phyloP scores from a whole-genome alignment of 192 early-diverging fungal species.

The Coemansia sp. region DNA sequence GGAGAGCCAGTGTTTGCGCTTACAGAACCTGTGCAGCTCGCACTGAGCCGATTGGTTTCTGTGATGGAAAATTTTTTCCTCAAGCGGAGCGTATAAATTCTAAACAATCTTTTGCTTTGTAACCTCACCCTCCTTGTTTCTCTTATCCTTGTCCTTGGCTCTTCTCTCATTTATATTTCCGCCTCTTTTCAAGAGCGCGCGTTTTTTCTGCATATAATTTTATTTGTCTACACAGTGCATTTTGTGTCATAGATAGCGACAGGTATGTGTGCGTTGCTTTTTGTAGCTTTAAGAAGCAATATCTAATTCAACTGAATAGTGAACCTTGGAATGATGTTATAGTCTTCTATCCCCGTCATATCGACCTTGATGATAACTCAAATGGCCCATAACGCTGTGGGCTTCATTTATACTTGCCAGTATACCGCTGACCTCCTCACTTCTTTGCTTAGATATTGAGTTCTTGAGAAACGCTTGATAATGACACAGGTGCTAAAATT shows the following conservation, averaged over 20 bases:
- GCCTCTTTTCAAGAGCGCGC: background rate
- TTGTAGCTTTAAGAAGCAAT: too few species aligned
- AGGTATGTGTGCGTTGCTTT: too few species aligned
- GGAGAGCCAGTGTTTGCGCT: too few species aligned
- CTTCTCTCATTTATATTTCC: conserved; percentile 2
- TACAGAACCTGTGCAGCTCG: background rate
- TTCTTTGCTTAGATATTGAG: background rate
- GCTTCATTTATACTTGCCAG: conserved; percentile 53
- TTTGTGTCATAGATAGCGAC: too few species aligned
- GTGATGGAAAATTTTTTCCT: conserved; percentile 15
- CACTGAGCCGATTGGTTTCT: conserved; percentile 1
- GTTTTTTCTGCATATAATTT: background rate
- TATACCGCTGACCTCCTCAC: conserved; percentile 26
- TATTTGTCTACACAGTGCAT: background rate
- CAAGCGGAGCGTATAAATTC: conserved; percentile 2
- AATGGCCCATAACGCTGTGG: conserved; percentile 50
- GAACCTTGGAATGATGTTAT: conserved; percentile 42
- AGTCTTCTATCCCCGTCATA: conserved; percentile 46
- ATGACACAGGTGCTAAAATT: too few species aligned
- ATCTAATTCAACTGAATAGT: background rate
- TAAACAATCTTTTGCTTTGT: background rate
- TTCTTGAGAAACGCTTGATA: too few species aligned
- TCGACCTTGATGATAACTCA: conserved; percentile 46
- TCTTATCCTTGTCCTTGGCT: conserved; percentile 3
- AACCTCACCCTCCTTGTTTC: background rate